Percentiles rank a stretch among this genome's conserved stretches.
These are phyloP conservation scores for Lepiota venenata DNA, from an alignment of 768 basidiomycete species.

Conservation along the genomic window DNA sequence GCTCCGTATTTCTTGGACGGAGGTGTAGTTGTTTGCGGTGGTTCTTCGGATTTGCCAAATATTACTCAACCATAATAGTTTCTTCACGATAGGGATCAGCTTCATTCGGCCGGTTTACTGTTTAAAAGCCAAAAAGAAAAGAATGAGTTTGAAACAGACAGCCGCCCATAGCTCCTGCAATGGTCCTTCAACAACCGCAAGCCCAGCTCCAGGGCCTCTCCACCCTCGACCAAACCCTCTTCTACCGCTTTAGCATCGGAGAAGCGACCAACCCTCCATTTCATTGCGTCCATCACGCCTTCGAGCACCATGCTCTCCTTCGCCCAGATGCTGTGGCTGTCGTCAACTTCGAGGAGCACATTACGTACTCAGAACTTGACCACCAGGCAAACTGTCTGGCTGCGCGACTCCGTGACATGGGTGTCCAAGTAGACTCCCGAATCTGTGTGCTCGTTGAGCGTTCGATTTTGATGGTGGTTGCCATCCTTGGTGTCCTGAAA, in stretches of 20 bases:
- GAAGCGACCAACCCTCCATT: slow-evolving; percentile 34
- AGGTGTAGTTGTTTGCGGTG: slow-evolving; percentile 16
- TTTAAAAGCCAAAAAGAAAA: slow-evolving; percentile 19
- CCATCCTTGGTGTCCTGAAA: slow-evolving; percentile 52
- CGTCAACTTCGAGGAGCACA: slow-evolving; percentile 42
- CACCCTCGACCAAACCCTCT: slow-evolving; percentile 37
- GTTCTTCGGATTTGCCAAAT: slow-evolving; percentile 20
- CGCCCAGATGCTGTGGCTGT: slow-evolving; percentile 45
- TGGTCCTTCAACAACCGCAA: slow-evolving; percentile 20
- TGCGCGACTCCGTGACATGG: slow-evolving; percentile 34
- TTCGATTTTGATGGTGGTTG: slow-evolving; percentile 49
- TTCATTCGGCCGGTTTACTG: slow-evolving; percentile 8
- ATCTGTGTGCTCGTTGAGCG: slow-evolving; percentile 55
- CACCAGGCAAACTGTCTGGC: slow-evolving; percentile 45
- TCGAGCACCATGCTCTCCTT: slow-evolving; percentile 40
- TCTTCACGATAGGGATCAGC: slow-evolving; percentile 13
- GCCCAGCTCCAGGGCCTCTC: slow-evolving; percentile 31
- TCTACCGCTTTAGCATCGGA: slow-evolving; percentile 44
- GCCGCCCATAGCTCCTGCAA: slow-evolving; percentile 12
- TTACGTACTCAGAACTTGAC: slow-evolving; percentile 52
- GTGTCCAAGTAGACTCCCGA: slow-evolving; percentile 44
- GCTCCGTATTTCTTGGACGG: slow-evolving; percentile 9
- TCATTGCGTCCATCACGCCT: slow-evolving; percentile 53
- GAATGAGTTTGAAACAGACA: slow-evolving; percentile 10
- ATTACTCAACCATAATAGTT: slow-evolving; percentile 11